Evolutionary conservation across 805 yeast species (phyloP).

Genomic region (Metschnikowia hibisci): DNA sequence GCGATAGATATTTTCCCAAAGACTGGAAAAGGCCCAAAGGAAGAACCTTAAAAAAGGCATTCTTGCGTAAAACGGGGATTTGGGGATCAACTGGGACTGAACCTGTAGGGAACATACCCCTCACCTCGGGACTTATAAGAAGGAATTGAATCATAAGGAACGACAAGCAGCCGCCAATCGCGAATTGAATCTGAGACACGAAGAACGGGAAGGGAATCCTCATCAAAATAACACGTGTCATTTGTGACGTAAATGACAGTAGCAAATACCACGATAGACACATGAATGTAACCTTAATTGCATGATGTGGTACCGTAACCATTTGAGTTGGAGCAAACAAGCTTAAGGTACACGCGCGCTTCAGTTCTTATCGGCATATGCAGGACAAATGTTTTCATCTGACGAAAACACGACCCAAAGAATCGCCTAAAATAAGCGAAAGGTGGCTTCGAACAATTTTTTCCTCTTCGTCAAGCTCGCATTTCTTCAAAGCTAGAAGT

Average conservation of each 20-base stretch:
- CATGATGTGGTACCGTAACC: conserved; percentile 1
- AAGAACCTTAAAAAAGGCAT: conserved; percentile 43
- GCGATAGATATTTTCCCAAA: conserved; percentile 57
- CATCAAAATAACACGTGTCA: conserved; percentile 53
- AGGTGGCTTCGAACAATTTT: conserved; percentile 33
- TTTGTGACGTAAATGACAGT: conserved; percentile 62
- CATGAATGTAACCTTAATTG: conserved; percentile 32
- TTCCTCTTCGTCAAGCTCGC: conserved; percentile 33
- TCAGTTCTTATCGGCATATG: conserved; percentile 1
- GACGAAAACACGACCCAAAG: conserved; percentile 45
- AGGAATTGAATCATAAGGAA: conserved; percentile 32
- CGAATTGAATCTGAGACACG: conserved; percentile 61
- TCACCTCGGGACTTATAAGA: conserved; percentile 21
- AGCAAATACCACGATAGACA: conserved; percentile 60
- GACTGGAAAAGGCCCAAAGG: conserved; percentile 69
- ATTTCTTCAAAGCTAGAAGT: conserved; percentile 25
- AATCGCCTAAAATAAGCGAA: conserved; percentile 52
- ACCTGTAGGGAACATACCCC: conserved; percentile 47
- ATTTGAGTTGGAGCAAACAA: not conserved
- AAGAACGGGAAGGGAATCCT: conserved; percentile 59
- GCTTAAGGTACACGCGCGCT: not conserved
- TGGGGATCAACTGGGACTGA: conserved; percentile 43
- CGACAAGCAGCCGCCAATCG: conserved; percentile 46
- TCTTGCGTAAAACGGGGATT: conserved; percentile 22
- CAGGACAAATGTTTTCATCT: not conserved